Conservation (phyloP, 176 grass and related monocot genomes). For the Cocos nucifera region DNA sequence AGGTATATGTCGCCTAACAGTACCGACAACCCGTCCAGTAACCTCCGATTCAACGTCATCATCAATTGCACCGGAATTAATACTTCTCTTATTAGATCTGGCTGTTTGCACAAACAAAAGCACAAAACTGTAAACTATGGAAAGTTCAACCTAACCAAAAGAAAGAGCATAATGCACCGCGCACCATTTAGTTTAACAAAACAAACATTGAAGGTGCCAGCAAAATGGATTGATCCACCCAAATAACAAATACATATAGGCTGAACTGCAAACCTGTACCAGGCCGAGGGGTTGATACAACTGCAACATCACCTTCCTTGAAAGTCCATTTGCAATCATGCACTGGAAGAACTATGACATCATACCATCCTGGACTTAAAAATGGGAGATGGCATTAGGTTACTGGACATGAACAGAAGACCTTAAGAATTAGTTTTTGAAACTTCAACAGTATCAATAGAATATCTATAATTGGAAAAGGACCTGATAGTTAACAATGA, state of each 20-base stretch:
- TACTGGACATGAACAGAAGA: neutral
- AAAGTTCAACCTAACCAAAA: no score
- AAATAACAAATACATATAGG: neutral
- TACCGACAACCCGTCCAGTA: constrained; percentile 66
- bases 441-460: no score
- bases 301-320: constrained; percentile 95
- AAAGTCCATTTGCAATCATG: constrained; percentile 97
- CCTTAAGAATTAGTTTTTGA: neutral
- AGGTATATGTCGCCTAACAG: constrained; percentile 76
- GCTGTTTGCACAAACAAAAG: constrained; percentile 43
- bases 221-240: no score
- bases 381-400: constrained; percentile 12
- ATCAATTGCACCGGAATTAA: constrained; percentile 32
- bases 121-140: neutral
- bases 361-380: constrained; percentile 81
- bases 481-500: no score
- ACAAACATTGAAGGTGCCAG: no score
- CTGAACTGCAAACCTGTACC: constrained; percentile 50
- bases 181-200: no score
- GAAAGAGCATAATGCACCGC: no score
- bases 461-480: no score
- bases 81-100: constrained; percentile 51
- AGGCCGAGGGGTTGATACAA: constrained; percentile 69
- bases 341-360: constrained; percentile 65
- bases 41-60: constrained; percentile 39